These are phyloP conservation scores for Talaromyces rugulosus DNA, from an alignment of 2,329 filamentous ascomycete species.

Conservation along the genomic window DNA sequence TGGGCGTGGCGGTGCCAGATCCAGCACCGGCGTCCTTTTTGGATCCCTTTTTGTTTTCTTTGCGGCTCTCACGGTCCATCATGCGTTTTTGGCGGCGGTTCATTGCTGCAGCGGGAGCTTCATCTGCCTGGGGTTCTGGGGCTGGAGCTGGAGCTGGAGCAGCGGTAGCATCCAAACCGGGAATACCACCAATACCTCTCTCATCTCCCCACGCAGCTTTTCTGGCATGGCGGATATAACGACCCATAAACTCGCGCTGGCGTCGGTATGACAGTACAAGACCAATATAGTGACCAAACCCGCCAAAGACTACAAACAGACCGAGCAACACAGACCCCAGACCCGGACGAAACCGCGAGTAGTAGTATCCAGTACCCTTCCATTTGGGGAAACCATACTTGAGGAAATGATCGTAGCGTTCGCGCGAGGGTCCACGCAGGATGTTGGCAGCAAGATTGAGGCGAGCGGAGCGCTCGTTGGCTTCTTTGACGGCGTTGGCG, in stretches of 20 bases:
- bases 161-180: slow-evolving; percentile 53
- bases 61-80: slow-evolving; percentile 74
- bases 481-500: slow-evolving; percentile 72
- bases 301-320: slow-evolving; percentile 76
- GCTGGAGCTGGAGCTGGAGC: slow-evolving; percentile 27
- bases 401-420: slow-evolving; percentile 93
- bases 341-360: slow-evolving; percentile 86
- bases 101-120: slow-evolving; percentile 54
- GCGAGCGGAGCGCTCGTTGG: slow-evolving; percentile 76
- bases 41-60: slow-evolving; percentile 53
- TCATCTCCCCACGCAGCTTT: slow-evolving; percentile 88
- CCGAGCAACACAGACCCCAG: slow-evolving; percentile 79
- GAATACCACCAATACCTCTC: slow-evolving; percentile 60
- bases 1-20: slow-evolving; percentile 50
- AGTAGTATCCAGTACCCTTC: slow-evolving; percentile 99
- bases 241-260: slow-evolving; percentile 83
- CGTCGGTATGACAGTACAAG: slow-evolving; percentile 84
- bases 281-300: slow-evolving; percentile 79
- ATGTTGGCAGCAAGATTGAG: slow-evolving; percentile 82
- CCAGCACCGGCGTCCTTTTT: slow-evolving; percentile 18
- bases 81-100: slow-evolving; percentile 85
- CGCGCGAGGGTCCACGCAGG: slow-evolving; percentile 72
- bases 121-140: slow-evolving; percentile 42
- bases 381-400: slow-evolving; percentile 89
- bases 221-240: slow-evolving; percentile 86